A percentile compares a stretch with the other conserved stretches of the same genome.
These are phyloP conservation scores for Seiridium unicorne DNA, from an alignment of 2,329 filamentous ascomycete genomes.

Conservation along the genomic window DNA sequence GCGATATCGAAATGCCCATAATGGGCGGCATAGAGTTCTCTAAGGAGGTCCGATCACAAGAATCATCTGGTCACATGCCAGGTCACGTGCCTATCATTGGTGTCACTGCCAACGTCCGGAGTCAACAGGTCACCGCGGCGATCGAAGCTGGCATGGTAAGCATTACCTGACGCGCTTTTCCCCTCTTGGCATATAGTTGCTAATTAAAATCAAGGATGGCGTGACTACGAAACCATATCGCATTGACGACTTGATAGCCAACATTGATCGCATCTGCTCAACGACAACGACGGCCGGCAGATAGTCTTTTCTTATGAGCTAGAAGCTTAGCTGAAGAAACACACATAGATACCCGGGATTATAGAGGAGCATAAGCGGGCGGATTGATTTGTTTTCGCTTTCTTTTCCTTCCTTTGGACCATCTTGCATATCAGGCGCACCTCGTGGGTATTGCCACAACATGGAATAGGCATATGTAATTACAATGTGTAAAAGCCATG, in stretches of 20 bases:
- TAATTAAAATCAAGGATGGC: constrained; percentile 17
- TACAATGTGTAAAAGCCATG: too few relatives aligned
- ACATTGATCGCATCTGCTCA: constrained; percentile 20
- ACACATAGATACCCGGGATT: not conserved
- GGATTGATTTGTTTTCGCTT: too few relatives aligned
- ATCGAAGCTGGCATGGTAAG: constrained; percentile 24
- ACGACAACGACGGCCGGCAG: too few relatives aligned
- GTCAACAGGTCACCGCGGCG: constrained; percentile 22
- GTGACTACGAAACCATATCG: constrained; percentile 26
- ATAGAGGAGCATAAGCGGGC: not conserved
- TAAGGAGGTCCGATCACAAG: constrained; percentile 18
- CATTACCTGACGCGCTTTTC: not conserved
- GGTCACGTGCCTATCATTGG: constrained; percentile 23
- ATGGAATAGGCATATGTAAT: too few relatives aligned
- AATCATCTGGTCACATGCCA: constrained; percentile 12
- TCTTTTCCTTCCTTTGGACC: too few relatives aligned
- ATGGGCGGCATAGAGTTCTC: constrained; percentile 25
- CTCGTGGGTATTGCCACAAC: too few relatives aligned
- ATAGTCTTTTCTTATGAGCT: not conserved
- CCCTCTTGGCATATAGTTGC: not conserved
- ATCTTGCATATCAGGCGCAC: too few relatives aligned
- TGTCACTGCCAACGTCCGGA: constrained; percentile 25
- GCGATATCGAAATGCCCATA: constrained; percentile 27
- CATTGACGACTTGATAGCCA: constrained; percentile 23
- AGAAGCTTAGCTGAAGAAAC: not conserved